Base-by-base conservation (phyloP, 1,284 basidiomycete species). In the Leccinum subatratum region DNA sequence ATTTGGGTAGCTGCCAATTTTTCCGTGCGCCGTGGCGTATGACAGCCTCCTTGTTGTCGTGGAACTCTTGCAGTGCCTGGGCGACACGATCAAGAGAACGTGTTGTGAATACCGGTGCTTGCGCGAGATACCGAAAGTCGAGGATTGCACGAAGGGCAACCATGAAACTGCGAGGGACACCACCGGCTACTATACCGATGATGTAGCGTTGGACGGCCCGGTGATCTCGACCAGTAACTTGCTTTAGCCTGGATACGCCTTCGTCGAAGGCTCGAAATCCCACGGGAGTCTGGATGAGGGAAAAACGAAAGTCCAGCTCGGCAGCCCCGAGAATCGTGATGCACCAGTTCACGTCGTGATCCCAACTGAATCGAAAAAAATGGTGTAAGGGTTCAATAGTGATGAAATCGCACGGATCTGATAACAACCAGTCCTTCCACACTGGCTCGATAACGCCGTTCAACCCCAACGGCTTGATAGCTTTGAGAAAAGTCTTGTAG, bases 391-490 rank as follows among this genome's bases (percentile, higher is more conserved):
- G 34, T 32, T 69, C 61, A 7, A 42, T 56, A 5, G 54, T 58
- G 2, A 67, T 32, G 34, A 70, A 70, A 14, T 60, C 18, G 14
- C 57, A 56, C 9, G 68, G 68, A 8, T 59, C 37, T 18, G 63
- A 58, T 39, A 67, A 22, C 6, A n/a, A 11, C 68, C 68, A 69
- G 30, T 67, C 60, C 9, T 51, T 39, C 66, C 68, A 69, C 18
- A 70, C 63, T 8, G 68, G 66, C 6, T 69, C 16, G 9, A 37
- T 32, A 16, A 69, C 62, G 4, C 68, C 64, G 32, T 69, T 69
- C 18, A 56, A 56, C 3, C 25, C 30, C 14, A 67, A 42, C 16
- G 65, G 65, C 37, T 58, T 61, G 12, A 48, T 28, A 16, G 37
- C 54, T 32, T 60, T 63, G 16, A 68, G 25, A 16, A 59, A 67